phyloP scores from a whole-genome alignment of 257 asterid species.

The Solanum lycopersicoides region DNA sequence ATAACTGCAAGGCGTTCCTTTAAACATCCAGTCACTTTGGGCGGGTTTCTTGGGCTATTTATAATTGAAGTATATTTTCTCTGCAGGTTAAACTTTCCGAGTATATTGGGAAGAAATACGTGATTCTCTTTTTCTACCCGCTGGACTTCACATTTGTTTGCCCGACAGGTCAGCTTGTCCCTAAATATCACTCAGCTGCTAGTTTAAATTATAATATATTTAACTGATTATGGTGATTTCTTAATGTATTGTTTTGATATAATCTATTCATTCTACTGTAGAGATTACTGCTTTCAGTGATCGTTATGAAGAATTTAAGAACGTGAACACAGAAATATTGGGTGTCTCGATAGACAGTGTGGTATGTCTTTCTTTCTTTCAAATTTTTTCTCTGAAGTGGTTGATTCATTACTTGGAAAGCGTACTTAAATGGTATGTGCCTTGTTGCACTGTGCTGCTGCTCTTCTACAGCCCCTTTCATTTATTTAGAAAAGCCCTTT shows the following conservation, averaged over 20 bases:
- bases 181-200: background rate
- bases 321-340: conserved; percentile 34
- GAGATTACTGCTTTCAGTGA: conserved; percentile 80
- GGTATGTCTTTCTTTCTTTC: conserved; percentile 10
- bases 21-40: background rate
- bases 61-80: background rate
- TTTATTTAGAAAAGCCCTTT: no score
- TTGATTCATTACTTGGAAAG: background rate
- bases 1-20: background rate
- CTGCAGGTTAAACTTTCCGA: conserved; percentile 95
- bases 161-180: conserved; percentile 62
- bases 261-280: conserved; percentile 11
- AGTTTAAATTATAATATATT: background rate
- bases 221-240: background rate
- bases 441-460: background rate
- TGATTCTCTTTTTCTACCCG: conserved; percentile 74
- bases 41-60: background rate
- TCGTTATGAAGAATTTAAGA: conserved; percentile 34
- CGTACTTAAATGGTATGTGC: background rate
- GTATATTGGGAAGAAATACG: conserved; percentile 82
- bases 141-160: conserved; percentile 81
- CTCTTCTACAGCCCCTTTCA: background rate
- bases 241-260: background rate
- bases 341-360: conserved; percentile 48
- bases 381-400: background rate